These are phyloP conservation scores for Pyrrhoderma noxium DNA, from an alignment of 1,284 basidiomycete species.

Conservation along the genomic window DNA sequence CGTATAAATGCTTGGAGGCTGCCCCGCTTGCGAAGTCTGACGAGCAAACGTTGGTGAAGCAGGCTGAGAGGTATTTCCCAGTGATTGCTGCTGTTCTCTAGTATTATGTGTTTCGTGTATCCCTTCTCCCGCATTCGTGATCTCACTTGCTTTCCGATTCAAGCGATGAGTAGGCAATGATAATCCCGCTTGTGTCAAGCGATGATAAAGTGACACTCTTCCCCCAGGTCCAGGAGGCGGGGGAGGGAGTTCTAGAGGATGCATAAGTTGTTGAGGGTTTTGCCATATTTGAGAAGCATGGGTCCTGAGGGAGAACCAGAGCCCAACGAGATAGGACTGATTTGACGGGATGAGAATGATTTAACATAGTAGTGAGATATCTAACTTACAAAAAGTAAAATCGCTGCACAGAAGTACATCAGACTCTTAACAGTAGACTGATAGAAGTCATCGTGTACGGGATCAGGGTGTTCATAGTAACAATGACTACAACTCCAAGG, in stretches of 20 bases:
- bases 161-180: constrained; percentile 15
- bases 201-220: constrained; percentile 71
- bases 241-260: constrained; percentile 53
- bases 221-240: constrained; percentile 32
- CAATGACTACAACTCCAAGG: constrained; percentile 90
- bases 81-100: constrained; percentile 21
- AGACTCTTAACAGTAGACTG: constrained; percentile 88
- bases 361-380: background rate
- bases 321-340: constrained; percentile 92
- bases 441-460: constrained; percentile 92
- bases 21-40: constrained; percentile 24
- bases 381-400: constrained; percentile 79
- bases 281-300: constrained; percentile 99
- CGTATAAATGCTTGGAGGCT: constrained; percentile 32
- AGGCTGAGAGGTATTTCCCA: constrained; percentile 16
- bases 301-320: constrained; percentile 98
- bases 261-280: constrained; percentile 83
- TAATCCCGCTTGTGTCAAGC: constrained; percentile 37
- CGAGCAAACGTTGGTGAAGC: constrained; percentile 35
- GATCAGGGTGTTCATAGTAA: constrained; percentile 93
- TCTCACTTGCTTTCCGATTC: constrained; percentile 15
- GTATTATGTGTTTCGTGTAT: constrained; percentile 22
- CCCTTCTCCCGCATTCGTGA: constrained; percentile 7
- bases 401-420: constrained; percentile 90
- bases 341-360: background rate